phyloP scores from a whole-genome alignment of 495 filamentous ascomycete species.

The Penicillium turbatum region DNA sequence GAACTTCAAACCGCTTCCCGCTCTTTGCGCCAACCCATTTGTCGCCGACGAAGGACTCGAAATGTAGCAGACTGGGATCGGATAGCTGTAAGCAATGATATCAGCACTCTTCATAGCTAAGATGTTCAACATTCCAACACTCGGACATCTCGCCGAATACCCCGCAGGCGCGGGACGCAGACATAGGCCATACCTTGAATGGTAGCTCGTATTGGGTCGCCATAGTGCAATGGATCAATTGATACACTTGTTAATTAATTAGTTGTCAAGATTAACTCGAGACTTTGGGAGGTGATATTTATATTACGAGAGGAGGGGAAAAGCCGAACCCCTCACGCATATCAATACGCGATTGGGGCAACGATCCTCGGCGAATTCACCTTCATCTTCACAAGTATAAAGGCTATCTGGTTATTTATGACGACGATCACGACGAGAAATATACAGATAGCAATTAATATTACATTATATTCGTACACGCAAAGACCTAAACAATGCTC shows the following conservation, averaged over 20 bases:
- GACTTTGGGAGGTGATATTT: background rate
- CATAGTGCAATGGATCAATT: constrained; percentile 20
- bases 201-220: constrained; percentile 36
- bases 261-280: too few relatives aligned
- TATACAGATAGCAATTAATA: too few relatives aligned
- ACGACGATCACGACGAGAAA: too few relatives aligned
- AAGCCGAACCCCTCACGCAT: background rate
- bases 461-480: background rate
- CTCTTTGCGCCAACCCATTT: constrained; percentile 60
- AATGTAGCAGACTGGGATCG: constrained; percentile 55
- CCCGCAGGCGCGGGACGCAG: background rate
- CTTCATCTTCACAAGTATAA: background rate
- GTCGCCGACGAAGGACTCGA: constrained; percentile 56
- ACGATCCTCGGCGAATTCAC: background rate
- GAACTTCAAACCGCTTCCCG: constrained; percentile 61
- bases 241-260: too few relatives aligned
- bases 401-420: constrained; percentile 5
- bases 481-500: constrained; percentile 18
- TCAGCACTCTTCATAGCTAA: background rate
- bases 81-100: constrained; percentile 41
- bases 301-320: background rate
- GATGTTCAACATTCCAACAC: background rate
- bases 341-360: background rate
- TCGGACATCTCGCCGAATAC: constrained; percentile 19
- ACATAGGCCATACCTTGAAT: constrained; percentile 31